Percentiles rank a stretch among this genome's conserved stretches.
Evolutionary conservation across 2,329 filamentous ascomycete species (phyloP).

Genomic region (Phaeomoniella chlamydospora): DNA sequence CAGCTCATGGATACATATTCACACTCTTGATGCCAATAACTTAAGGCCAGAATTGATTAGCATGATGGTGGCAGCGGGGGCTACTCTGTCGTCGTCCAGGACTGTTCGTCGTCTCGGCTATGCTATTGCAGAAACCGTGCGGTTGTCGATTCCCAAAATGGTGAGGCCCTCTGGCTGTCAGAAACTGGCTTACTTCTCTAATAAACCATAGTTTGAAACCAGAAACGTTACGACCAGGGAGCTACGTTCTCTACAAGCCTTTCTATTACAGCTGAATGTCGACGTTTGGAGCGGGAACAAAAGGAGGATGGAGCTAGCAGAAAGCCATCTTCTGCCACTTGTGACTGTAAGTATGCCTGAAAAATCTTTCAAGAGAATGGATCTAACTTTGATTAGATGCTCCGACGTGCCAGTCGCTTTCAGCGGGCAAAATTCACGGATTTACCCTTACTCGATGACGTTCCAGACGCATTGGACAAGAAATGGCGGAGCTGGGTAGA

Average conservation of each 20-base stretch:
- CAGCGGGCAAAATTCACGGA: slow-evolving; percentile 10
- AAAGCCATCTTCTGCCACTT: slow-evolving; percentile 20
- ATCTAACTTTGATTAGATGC: too few species aligned
- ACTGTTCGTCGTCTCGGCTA: slow-evolving; percentile 25
- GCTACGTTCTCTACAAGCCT: slow-evolving; percentile 18
- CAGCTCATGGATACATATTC: slow-evolving; percentile 21
- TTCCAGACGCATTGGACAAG: slow-evolving; percentile 6
- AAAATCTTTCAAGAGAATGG: too few species aligned
- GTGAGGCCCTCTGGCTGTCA: too few species aligned
- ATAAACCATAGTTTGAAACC: slow-evolving; percentile 17
- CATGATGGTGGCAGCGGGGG: slow-evolving; percentile 21
- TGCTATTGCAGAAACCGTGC: slow-evolving; percentile 24
- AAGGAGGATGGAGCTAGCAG: slow-evolving; percentile 24
- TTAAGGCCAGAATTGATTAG: slow-evolving; percentile 22
- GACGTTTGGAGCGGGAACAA: slow-evolving; percentile 22
- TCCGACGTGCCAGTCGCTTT: slow-evolving; percentile 19
- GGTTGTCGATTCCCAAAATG: slow-evolving; percentile 15
- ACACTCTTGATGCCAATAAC: slow-evolving; percentile 21
- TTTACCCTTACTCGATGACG: not conserved
- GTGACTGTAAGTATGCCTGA: too few species aligned
- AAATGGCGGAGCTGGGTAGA: slow-evolving; percentile 16
- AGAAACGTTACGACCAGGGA: slow-evolving; percentile 19
- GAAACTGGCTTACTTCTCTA: too few species aligned
- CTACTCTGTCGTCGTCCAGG: slow-evolving; percentile 20
- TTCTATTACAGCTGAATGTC: slow-evolving; percentile 18